Base-by-base conservation (phyloP, 306 rosid species). In the Dalbergia cochinchinensis region DNA sequence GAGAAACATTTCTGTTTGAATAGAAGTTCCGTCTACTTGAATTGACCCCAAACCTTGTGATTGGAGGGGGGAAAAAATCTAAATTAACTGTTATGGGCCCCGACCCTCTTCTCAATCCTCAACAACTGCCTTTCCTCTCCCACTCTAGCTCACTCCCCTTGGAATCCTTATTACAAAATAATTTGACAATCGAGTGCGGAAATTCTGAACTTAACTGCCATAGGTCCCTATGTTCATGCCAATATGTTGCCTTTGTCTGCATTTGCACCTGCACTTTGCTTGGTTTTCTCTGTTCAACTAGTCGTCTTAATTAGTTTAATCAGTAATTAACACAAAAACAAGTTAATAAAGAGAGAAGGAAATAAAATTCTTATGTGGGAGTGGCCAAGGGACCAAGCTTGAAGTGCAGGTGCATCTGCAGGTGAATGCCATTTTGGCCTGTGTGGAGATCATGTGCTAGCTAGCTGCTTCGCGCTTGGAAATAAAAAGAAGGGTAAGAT, bases 251-350 rank as follows among this genome's bases (percentile, higher is more conserved):
- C 62, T 89, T 89, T 80, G 45, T 79, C 94, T 90, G 94, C 94
- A 88, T 90, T 90, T 90, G 94, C 91, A 91, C 90, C 92, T 91
- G 95, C 95, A 91, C 92, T 84, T 87, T 35, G 11, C 70, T 77
- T 65, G 58, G 20, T 65, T 67, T 69, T 15, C 20, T 5, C 19
- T 59, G 8, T 53, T 64, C 70, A 22, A 13, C 39, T 69, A 18
- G 50, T 18, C 26, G 37, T 39, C 34, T 44, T 31, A 3, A 18
- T 54, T 65, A 34, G 12, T 53, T 37, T 26, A 1, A 26, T 26
- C 41, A 37, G 41, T 37, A 4, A 37, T 37, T 65, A 5, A 11
- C 35, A 34, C 39, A 39, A 18, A 11, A 45, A 13, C 42, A 60
- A 44, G 18, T 34, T 26, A 5, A 50, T 45, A 37, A 6, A 53